Base-by-base conservation (phyloP, 306 rosid species). In the Sindora glabra region DNA sequence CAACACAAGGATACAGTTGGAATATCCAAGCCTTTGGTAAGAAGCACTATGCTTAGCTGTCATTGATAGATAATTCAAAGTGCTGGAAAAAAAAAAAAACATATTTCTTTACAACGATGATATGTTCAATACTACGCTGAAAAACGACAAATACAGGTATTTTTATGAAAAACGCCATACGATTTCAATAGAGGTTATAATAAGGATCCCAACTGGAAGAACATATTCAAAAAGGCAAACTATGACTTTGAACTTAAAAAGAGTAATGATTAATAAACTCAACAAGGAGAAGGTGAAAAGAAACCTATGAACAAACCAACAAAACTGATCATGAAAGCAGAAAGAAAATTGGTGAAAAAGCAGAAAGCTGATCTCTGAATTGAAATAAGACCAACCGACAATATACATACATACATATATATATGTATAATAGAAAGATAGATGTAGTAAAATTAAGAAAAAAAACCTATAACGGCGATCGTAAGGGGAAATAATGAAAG, bases 391-490 rank as follows among this genome's bases (percentile, higher is more conserved):
- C 12, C 12, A 42, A 24, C 39, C 26, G n/a, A 4, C 13, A 33
- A 12, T 2, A 5, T 5, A 12, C 7, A 11, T 3, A 1, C n/a
- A n/a, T n/a, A n/a, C n/a, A n/a, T n/a, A n/a, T n/a, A n/a, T n/a
- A n/a, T n/a, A n/a, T n/a, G n/a, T n/a, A n/a, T n/a, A n/a, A n/a
- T n/a, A n/a, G n/a, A n/a, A n/a, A n/a, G n/a, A n/a, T n/a, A n/a
- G n/a, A n/a, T n/a, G n/a, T n/a, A n/a, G n/a, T n/a, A n/a, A n/a
- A n/a, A 26, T 40, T 0, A 33, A 30, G 40, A 48, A 34, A 10
- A 8, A 47, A n/a, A 42, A 79, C 99, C 99, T 86, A 86, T 94
- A 89, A 1, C 78, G 96, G 56, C 60, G 94, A 29, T 89, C 94
- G 44, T 83, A 89, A 1, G 97, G 97, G 0, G 95, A 84, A 0